These are phyloP conservation scores for Emergomyces pasteurianus DNA, from an alignment of 2,329 filamentous ascomycete species.

Conservation along the genomic window DNA sequence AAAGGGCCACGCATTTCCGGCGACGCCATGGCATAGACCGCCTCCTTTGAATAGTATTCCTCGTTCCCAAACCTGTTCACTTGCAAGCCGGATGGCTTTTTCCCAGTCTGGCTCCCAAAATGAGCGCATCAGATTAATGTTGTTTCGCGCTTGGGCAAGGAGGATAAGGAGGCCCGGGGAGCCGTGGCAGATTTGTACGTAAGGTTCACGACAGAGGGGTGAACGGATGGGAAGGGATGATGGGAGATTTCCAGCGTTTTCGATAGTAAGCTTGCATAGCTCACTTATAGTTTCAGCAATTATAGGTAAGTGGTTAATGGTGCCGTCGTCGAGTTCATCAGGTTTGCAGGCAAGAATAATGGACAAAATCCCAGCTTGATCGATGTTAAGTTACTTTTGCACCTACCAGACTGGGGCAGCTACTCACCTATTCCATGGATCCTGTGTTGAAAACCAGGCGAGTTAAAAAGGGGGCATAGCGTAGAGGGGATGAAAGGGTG, in stretches of 20 bases:
- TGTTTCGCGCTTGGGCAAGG: conserved; percentile 22
- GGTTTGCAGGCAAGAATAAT: conserved; percentile 24
- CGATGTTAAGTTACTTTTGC: not conserved
- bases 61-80: conserved; percentile 29
- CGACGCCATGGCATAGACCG: conserved; percentile 30
- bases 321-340: conserved; percentile 18
- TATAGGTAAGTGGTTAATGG: conserved; percentile 16
- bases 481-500: not conserved
- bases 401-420: not conserved
- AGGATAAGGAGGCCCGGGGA: conserved; percentile 28
- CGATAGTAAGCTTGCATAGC: conserved; percentile 25
- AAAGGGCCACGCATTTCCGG: conserved; percentile 31
- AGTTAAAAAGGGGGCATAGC: conserved; percentile 15
- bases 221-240: conserved; percentile 22
- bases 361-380: conserved; percentile 25
- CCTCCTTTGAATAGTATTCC: conserved; percentile 32
- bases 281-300: conserved; percentile 27
- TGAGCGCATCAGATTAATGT: conserved; percentile 14
- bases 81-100: conserved; percentile 21
- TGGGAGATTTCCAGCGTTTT: conserved; percentile 27
- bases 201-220: conserved; percentile 16
- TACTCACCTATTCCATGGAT: conserved; percentile 15
- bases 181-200: conserved; percentile 33
- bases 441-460: not conserved
- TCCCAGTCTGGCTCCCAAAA: conserved; percentile 31